These are phyloP conservation scores for Wickerhamomyces sp. DNA, from an alignment of 1,139 yeast genomes.

Conservation along the genomic window DNA sequence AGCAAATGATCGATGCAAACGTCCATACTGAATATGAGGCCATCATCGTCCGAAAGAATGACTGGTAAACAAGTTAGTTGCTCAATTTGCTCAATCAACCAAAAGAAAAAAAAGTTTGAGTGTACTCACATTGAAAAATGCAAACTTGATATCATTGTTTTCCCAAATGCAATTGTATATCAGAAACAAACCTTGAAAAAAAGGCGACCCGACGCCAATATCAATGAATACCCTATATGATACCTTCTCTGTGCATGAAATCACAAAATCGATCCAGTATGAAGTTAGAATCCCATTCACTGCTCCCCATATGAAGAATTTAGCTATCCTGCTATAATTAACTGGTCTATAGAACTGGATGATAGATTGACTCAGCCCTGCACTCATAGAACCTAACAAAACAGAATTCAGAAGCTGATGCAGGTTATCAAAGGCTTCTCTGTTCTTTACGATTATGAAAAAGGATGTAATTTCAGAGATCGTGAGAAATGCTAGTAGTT, in stretches of 20 bases:
- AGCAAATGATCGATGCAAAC: constrained; percentile 44
- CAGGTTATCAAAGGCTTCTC: constrained; percentile 19
- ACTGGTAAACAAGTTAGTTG: constrained; percentile 8
- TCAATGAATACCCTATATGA: constrained; percentile 42
- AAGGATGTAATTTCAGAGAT: constrained; percentile 8
- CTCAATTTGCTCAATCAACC: not conserved
- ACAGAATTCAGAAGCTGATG: constrained; percentile 35
- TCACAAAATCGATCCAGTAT: constrained; percentile 50
- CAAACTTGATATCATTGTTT: constrained; percentile 23
- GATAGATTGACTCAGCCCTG: constrained; percentile 54
- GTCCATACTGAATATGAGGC: constrained; percentile 60
- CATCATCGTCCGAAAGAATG: constrained; percentile 44
- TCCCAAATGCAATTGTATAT: constrained; percentile 54
- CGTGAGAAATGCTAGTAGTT: constrained; percentile 8
- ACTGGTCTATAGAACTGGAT: constrained; percentile 44
- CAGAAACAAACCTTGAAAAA: constrained; percentile 48
- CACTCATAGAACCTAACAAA: constrained; percentile 43
- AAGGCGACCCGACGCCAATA: constrained; percentile 51
- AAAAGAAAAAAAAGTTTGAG: not conserved
- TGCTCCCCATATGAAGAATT: constrained; percentile 58
- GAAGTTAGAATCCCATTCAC: constrained; percentile 53
- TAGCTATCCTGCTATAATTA: constrained; percentile 37
- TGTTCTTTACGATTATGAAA: constrained; percentile 10
- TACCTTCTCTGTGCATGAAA: constrained; percentile 33
- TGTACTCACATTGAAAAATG: constrained; percentile 20